A percentile compares a stretch with the other conserved stretches of the same genome.
These are phyloP conservation scores for Erysimum cheiri DNA, from an alignment of 441 rosid species.

Conservation along the genomic window DNA sequence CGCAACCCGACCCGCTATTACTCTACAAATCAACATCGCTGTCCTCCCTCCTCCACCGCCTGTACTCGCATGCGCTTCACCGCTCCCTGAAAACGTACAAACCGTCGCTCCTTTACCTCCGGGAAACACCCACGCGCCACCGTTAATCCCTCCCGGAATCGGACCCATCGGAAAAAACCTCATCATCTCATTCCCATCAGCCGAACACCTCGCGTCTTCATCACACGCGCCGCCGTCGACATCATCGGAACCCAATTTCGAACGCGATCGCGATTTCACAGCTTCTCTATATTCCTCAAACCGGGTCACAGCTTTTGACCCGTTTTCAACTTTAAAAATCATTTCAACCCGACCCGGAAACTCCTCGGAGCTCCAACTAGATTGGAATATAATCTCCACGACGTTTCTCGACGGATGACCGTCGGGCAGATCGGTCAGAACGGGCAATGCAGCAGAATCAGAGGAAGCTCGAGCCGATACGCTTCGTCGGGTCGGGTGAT, in stretches of 20 bases:
- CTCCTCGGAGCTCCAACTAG: conserved; percentile 81
- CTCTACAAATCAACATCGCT: conserved; percentile 91
- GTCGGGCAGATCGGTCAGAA: conserved; percentile 75
- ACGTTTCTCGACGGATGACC: conserved; percentile 95
- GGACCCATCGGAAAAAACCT: conserved; percentile 85
- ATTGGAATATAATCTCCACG: conserved; percentile 89
- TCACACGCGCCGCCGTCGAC: conserved; percentile 49
- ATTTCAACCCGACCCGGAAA: conserved; percentile 85
- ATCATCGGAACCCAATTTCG: conserved; percentile 32
- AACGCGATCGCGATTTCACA: conserved; percentile 61
- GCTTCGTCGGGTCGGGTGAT: conserved; percentile 44
- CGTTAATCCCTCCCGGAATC: conserved; percentile 55
- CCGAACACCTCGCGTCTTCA: conserved; percentile 79
- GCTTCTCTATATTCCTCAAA: conserved; percentile 90
- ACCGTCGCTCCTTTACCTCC: conserved; percentile 68
- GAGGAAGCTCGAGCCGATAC: conserved; percentile 50
- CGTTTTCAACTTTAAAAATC: conserved; percentile 90
- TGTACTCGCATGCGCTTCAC: conserved; percentile 76
- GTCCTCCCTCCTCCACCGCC: conserved; percentile 85
- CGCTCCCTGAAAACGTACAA: conserved; percentile 82
- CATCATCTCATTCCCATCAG: conserved; percentile 97
- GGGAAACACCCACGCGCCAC: conserved; percentile 66
- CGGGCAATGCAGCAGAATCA: conserved; percentile 53
- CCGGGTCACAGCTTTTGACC: conserved; percentile 65
- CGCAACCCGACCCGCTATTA: conserved; percentile 85